Base-by-base conservation (phyloP, 202 grass and related monocot genomes). In the Eragrostis tef region DNA sequence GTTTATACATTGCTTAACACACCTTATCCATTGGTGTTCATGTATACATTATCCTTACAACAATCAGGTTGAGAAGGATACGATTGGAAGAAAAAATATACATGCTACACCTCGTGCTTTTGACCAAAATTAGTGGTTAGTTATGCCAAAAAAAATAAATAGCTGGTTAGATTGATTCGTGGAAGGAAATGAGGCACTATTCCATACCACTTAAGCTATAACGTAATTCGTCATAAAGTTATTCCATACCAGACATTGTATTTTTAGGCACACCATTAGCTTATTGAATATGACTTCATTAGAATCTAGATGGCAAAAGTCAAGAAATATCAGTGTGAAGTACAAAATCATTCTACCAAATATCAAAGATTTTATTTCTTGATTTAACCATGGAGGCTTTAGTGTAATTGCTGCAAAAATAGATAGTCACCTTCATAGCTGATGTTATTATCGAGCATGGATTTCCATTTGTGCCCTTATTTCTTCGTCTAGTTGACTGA, bases 351-450 rank as follows among this genome's bases (percentile, higher is more conserved):
- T 63, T 5, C 44, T 21, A 12, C 21, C 0, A 9, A 59, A 21
- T 24, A 17, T 11, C 54, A 58, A 22, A 25, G 56, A 5, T 71
- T 39, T 31, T 7, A 27, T 77, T 51, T 42, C 9, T 29, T 54
- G 11, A 67, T 62, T n/a, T n/a, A n/a, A n/a, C n/a, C 17, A 79
- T 68, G 8, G 12, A 49, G 54, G 26, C 24, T 73, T 39, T 24
- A 42, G 11, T 51, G n/a, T 57, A 48, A 49, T 84, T 74, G 12
- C 31, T 74, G 46, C 58, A 62, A 51, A 74, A 63, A 79, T 39
- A 39, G 34, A 11, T 41, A 14, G 29, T 66, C 49, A 14, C 27
- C 51, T 13, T 15, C 56, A 24, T 47, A 31, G n/a, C 15, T 0
- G 27, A 48, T 78, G 47, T 8, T 70, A 72, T 49, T 78, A 7